Conservation (phyloP, 2,329 filamentous ascomycete species). For the Thermoascus crustaceus region DNA sequence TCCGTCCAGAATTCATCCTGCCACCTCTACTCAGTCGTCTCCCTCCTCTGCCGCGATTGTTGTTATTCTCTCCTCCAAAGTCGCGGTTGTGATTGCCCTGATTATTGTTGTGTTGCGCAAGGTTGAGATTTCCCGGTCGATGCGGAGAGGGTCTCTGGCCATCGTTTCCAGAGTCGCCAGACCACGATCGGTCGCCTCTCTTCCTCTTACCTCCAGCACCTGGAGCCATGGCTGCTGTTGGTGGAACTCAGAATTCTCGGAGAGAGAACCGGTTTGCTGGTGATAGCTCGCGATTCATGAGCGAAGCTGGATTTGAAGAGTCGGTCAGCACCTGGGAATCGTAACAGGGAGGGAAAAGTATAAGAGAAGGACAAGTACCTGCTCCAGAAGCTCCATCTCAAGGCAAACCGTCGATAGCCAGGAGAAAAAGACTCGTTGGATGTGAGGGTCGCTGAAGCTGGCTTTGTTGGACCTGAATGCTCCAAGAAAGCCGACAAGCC, state of each 20-base stretch:
- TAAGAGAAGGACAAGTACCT: slow-evolving; percentile 1
- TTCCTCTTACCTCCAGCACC: slow-evolving; percentile 48
- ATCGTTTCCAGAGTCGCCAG: slow-evolving; percentile 35
- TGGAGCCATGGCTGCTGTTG: slow-evolving; percentile 41
- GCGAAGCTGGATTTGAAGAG: slow-evolving; percentile 5
- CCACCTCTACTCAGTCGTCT: slow-evolving; percentile 32
- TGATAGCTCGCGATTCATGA: slow-evolving; percentile 25
- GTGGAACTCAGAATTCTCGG: slow-evolving; percentile 18
- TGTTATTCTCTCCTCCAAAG: too few species aligned
- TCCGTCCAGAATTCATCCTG: slow-evolving; percentile 28
- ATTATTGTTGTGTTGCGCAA: slow-evolving; percentile 45
- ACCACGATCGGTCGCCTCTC: slow-evolving; percentile 38
- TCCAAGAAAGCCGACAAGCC: background rate
- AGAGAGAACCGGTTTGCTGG: slow-evolving; percentile 17
- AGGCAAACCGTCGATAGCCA: too few species aligned
- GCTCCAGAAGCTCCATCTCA: slow-evolving; percentile 1
- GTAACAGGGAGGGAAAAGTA: background rate
- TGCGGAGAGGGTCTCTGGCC: slow-evolving; percentile 38
- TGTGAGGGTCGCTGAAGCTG: too few species aligned
- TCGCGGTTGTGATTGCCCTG: slow-evolving; percentile 28
- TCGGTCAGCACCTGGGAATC: background rate
- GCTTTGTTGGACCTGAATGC: slow-evolving; percentile 3
- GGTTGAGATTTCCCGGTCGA: slow-evolving; percentile 39
- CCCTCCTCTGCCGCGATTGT: slow-evolving; percentile 31
- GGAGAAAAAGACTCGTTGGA: too few species aligned